These are phyloP conservation scores for Venturia asperata DNA, from an alignment of 2,329 filamentous ascomycete species.

Conservation along the genomic window DNA sequence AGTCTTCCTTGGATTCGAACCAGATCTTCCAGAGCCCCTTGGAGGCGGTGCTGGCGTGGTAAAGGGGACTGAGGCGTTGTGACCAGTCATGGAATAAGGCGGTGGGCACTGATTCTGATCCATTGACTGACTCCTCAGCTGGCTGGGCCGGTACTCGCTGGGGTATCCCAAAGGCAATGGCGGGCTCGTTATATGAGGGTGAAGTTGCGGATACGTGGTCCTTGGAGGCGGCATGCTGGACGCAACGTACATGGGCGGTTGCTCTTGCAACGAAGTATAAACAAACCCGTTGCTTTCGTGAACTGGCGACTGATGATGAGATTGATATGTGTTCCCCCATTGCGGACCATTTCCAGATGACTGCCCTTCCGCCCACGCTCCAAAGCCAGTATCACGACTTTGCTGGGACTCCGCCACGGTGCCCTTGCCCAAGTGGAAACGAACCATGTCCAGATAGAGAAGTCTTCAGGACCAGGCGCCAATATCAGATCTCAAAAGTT, in stretches of 20 bases:
- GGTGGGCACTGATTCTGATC: slow-evolving; percentile 3
- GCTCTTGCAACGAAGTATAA: slow-evolving; percentile 35
- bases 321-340: slow-evolving; percentile 31
- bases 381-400: slow-evolving; percentile 26
- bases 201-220: slow-evolving; percentile 34
- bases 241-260: slow-evolving; percentile 30
- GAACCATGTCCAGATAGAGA: slow-evolving; percentile 11
- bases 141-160: slow-evolving; percentile 24
- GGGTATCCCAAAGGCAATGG: slow-evolving; percentile 38
- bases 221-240: slow-evolving; percentile 35
- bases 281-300: slow-evolving; percentile 36
- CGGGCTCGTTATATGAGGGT: slow-evolving; percentile 34
- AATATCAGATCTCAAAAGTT: slow-evolving; percentile 12
- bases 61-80: slow-evolving; percentile 28
- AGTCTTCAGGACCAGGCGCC: slow-evolving; percentile 2
- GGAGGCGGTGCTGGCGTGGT: slow-evolving; percentile 35
- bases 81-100: slow-evolving; percentile 26
- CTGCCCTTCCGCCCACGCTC: slow-evolving; percentile 31
- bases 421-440: slow-evolving; percentile 28
- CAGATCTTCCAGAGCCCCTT: slow-evolving; percentile 35
- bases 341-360: slow-evolving; percentile 18
- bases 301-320: slow-evolving; percentile 34
- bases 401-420: slow-evolving; percentile 38
- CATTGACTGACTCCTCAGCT: slow-evolving; percentile 12
- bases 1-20: slow-evolving; percentile 69